Base-by-base conservation (phyloP, 768 basidiomycete species). In the Imleria badia region DNA sequence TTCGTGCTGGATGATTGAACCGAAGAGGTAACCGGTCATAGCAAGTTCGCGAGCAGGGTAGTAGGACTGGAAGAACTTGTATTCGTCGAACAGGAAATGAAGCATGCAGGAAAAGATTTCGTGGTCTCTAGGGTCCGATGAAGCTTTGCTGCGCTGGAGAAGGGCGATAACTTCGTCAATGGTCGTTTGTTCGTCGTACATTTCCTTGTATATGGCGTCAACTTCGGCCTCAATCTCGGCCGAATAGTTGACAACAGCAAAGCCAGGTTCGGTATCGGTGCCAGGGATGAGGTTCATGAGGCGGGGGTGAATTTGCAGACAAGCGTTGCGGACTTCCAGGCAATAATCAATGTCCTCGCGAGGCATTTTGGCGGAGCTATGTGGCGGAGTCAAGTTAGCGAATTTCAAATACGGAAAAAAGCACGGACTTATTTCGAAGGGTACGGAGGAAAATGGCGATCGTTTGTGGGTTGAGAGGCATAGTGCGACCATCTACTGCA, bases 91-190 rank as follows among this genome's bases (percentile, higher is more conserved):
- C 41, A 99, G 83, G 79, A 97, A 96, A 76, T 98, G 95, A 47
- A 99, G 87, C 86, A 97, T 97, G 83, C 94, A 98, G n/a, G 94
- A 97, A 68, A 98, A 98, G 58, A 97, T 84, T 73, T 98, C 94
- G 69, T 96, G 93, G 62, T 98, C 94, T 52, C 86, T 85, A 42
- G 86, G 74, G 61, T 88, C 91, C 31, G 82, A 79, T 30, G 94
- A 95, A 46, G 81, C 83, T 67, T 95, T 94, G 76, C 86, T 84
- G 51, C 86, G 83, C 72, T 91, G 89, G 26, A 99, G 84, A 74
- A 94, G 85, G 26, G 81, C 75, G 57, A 98, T 90, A 59, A 98
- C 94, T 58, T 96, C 91, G 69, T 98, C 96, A 64, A 98, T 93
- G 52, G 91, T 82, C 51, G 93, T 90, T 63, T 93, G 85, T 68